These are phyloP conservation scores for Barnettozyma siamensis DNA, from an alignment of 805 yeast species.

Conservation along the genomic window DNA sequence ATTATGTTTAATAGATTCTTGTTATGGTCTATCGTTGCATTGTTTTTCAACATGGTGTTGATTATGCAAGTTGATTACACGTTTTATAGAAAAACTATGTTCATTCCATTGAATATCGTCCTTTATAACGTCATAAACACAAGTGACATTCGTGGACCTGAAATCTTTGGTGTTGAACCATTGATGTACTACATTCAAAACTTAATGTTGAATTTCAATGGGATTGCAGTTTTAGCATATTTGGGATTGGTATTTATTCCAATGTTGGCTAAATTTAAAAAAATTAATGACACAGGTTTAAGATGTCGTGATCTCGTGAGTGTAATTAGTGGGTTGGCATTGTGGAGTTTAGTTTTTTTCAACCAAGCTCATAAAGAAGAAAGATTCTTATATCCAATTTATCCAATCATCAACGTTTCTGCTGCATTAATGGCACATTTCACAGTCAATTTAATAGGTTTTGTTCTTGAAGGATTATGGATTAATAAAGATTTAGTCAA, in stretches of 20 bases:
- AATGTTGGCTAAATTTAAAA: constrained; percentile 12
- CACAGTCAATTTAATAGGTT: constrained; percentile 9
- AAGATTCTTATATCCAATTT: constrained; percentile 81
- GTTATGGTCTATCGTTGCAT: constrained; percentile 22
- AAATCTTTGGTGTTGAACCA: constrained; percentile 86
- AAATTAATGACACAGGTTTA: constrained; percentile 6
- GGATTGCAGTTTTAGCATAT: constrained; percentile 38
- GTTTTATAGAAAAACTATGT: constrained; percentile 52
- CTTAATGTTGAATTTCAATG: constrained; percentile 68
- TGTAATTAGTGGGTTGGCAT: constrained; percentile 43
- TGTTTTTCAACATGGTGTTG: constrained; percentile 20
- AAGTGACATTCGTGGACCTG: constrained; percentile 68
- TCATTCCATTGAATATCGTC: constrained; percentile 80
- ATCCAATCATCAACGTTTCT: constrained; percentile 58
- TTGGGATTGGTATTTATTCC: constrained; percentile 33
- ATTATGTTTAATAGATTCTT: constrained; percentile 14
- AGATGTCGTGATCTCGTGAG: constrained; percentile 13
- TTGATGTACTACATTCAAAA: constrained; percentile 65
- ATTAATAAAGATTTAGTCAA: background rate
- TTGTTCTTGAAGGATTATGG: background rate
- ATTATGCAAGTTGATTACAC: constrained; percentile 48
- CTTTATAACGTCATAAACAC: constrained; percentile 74
- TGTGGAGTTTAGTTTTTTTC: constrained; percentile 67
- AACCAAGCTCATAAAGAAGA: constrained; percentile 91
- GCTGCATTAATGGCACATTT: constrained; percentile 47